These are phyloP conservation scores for Suhomyces guaymorum DNA, from an alignment of 1,139 yeast genomes.

Conservation along the genomic window DNA sequence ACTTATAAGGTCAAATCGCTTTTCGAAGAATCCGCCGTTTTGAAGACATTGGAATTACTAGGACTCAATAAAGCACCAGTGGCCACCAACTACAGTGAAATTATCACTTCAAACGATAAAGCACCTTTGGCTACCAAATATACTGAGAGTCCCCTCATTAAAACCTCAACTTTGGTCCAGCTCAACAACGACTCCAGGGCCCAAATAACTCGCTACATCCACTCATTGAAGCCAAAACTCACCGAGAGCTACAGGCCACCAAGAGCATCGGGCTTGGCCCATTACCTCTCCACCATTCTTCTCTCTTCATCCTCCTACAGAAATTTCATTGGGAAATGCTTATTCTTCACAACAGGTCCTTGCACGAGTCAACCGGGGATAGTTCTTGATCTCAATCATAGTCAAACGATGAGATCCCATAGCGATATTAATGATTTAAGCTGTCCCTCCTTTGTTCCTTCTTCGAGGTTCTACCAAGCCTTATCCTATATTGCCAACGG, in stretches of 20 bases:
- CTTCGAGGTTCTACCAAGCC: conserved; percentile 31
- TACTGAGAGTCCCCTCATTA: conserved; percentile 14
- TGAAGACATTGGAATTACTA: conserved; percentile 15
- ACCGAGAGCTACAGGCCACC: conserved; percentile 32
- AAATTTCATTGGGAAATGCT: conserved; percentile 27
- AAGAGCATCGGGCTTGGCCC: conserved; percentile 37
- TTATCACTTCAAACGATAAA: no score
- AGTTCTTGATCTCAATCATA: conserved; percentile 21
- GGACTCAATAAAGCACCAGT: no score
- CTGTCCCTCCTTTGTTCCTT: conserved; percentile 26
- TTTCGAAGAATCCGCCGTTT: conserved; percentile 11
- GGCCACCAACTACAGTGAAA: no score
- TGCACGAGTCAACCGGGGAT: conserved; percentile 38
- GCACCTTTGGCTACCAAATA: conserved; percentile 11
- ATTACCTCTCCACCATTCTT: conserved; percentile 25
- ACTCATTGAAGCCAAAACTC: conserved; percentile 29
- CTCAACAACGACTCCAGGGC: conserved; percentile 5
- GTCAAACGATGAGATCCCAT: conserved; percentile 33
- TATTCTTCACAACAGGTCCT: conserved; percentile 39
- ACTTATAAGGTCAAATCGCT: no score
- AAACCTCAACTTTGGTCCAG: conserved; percentile 9
- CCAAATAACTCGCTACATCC: no score
- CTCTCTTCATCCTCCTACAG: conserved; percentile 22
- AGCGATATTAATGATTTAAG: conserved; percentile 33
- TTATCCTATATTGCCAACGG: conserved; percentile 37